Conservation (phyloP, 1,284 basidiomycete genomes). For the Cryptococcus hybrid region DNA sequence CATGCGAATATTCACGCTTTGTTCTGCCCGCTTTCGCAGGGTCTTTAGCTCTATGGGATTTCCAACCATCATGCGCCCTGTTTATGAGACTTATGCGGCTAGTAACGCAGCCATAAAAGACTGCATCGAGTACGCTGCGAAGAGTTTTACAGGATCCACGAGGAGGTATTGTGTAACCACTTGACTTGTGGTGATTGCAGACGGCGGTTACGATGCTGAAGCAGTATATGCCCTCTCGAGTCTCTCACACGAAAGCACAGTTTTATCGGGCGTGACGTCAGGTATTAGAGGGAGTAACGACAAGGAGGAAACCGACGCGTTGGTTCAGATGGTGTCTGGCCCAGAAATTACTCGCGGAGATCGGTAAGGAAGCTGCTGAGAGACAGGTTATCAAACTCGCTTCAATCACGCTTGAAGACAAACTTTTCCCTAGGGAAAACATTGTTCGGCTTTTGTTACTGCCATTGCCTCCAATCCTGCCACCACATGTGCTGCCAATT, state of each 20-base stretch:
- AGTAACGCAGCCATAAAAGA: conserved; percentile 60
- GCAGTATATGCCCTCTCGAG: conserved; percentile 44
- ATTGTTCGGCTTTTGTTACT: conserved; percentile 69
- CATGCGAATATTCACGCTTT: conserved; percentile 66
- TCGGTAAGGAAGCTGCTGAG: conserved; percentile 62
- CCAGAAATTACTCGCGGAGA: conserved; percentile 55
- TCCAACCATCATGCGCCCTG: conserved; percentile 65
- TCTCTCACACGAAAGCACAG: conserved; percentile 20
- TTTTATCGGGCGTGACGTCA: conserved; percentile 51
- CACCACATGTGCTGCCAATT: conserved; percentile 64
- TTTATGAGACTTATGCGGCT: conserved; percentile 67
- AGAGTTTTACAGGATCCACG: conserved; percentile 70
- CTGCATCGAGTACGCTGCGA: conserved; percentile 69
- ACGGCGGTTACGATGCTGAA: conserved; percentile 56
- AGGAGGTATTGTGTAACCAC: conserved; percentile 74
- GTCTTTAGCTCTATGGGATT: conserved; percentile 70
- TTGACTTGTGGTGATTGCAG: conserved; percentile 61
- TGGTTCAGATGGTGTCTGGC: conserved; percentile 57
- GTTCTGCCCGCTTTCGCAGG: conserved; percentile 71
- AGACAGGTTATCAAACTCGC: conserved; percentile 55
- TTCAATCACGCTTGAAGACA: conserved; percentile 61
- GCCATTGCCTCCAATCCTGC: conserved; percentile 73
- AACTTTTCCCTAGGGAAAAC: conserved; percentile 62
- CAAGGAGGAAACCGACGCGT: conserved; percentile 66
- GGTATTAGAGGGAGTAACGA: conserved; percentile 67